Conservation (phyloP, 331 rosid genomes). For the Phaseolus coccineus region DNA sequence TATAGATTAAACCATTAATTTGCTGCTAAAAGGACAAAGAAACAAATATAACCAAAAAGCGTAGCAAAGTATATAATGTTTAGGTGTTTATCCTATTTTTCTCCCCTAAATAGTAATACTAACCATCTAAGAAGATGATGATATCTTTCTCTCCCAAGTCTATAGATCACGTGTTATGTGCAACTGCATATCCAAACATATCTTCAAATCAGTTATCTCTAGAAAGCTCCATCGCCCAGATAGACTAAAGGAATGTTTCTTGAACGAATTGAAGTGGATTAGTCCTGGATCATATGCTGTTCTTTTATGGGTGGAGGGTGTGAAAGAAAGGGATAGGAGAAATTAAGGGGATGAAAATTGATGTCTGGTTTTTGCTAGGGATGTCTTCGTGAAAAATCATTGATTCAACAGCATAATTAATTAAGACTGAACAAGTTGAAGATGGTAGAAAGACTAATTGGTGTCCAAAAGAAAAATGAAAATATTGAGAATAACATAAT, state of each 20-base stretch:
- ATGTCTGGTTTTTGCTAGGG: slow-evolving; percentile 37
- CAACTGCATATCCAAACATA: slow-evolving; percentile 23
- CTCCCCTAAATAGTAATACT: slow-evolving; percentile 13
- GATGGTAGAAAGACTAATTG: slow-evolving; percentile 40
- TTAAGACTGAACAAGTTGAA: slow-evolving; percentile 35
- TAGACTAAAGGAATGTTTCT: slow-evolving; percentile 20
- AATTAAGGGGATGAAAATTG: slow-evolving; percentile 6
- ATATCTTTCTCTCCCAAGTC: slow-evolving; percentile 28
- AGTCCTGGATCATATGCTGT: slow-evolving; percentile 23
- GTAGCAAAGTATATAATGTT: background rate
- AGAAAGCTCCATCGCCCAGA: slow-evolving; percentile 19
- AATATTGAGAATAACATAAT: slow-evolving; percentile 46
- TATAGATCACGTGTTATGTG: slow-evolving; percentile 18
- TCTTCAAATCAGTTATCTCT: slow-evolving; percentile 26
- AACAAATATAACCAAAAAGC: slow-evolving; percentile 27
- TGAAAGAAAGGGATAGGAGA: background rate
- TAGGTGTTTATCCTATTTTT: background rate
- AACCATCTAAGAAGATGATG: slow-evolving; percentile 21
- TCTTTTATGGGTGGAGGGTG: slow-evolving; percentile 33
- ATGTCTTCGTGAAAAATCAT: slow-evolving; percentile 41
- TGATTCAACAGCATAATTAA: slow-evolving; percentile 42
- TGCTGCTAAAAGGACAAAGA: slow-evolving; percentile 8
- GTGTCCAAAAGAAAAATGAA: slow-evolving; percentile 4
- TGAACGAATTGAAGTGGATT: slow-evolving; percentile 34
- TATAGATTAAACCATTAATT: background rate